Evolutionary conservation across 345 rosid genomes (phyloP).

Genomic region (Tarenaya hassleriana): DNA sequence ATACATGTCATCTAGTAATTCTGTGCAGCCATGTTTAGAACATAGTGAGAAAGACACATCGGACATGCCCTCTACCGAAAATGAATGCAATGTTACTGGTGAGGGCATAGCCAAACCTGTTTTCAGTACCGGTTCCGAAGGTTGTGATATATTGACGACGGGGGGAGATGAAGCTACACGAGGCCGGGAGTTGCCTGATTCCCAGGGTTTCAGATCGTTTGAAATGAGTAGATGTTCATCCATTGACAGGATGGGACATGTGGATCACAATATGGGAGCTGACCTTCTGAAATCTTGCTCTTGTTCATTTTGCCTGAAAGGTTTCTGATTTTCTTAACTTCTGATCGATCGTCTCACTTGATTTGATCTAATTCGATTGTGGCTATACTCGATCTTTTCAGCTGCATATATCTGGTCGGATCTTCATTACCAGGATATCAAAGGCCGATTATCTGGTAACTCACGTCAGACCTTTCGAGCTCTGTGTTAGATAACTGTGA

Average conservation of each 20-base stretch:
- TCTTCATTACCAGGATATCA: slow-evolving; percentile 84
- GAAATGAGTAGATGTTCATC: slow-evolving; percentile 46
- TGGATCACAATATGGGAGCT: slow-evolving; percentile 30
- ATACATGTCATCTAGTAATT: slow-evolving; percentile 21
- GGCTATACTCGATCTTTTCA: slow-evolving; percentile 32
- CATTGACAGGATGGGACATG: slow-evolving; percentile 32
- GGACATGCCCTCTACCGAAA: slow-evolving; percentile 13
- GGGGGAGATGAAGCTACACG: not conserved
- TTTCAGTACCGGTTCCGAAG: slow-evolving; percentile 26
- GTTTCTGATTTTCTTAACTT: slow-evolving; percentile 31
- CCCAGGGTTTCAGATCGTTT: slow-evolving; percentile 39
- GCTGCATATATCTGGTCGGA: slow-evolving; percentile 94
- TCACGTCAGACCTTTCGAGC: not conserved
- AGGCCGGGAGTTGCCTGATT: slow-evolving; percentile 25
- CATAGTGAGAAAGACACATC: slow-evolving; percentile 26
- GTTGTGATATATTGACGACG: slow-evolving; percentile 30
- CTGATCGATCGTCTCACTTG: not conserved
- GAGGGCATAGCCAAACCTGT: slow-evolving; percentile 18
- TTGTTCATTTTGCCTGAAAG: slow-evolving; percentile 84
- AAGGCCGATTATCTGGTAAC: slow-evolving; percentile 71
- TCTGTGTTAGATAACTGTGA: not conserved
- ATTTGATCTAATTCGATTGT: slow-evolving; percentile 8
- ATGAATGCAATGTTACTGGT: slow-evolving; percentile 21
- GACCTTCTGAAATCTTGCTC: slow-evolving; percentile 59
- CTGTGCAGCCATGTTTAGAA: slow-evolving; percentile 18